These are phyloP conservation scores for Ogataea nakhonphanomensis DNA, from an alignment of 805 yeast genomes.

Conservation along the genomic window DNA sequence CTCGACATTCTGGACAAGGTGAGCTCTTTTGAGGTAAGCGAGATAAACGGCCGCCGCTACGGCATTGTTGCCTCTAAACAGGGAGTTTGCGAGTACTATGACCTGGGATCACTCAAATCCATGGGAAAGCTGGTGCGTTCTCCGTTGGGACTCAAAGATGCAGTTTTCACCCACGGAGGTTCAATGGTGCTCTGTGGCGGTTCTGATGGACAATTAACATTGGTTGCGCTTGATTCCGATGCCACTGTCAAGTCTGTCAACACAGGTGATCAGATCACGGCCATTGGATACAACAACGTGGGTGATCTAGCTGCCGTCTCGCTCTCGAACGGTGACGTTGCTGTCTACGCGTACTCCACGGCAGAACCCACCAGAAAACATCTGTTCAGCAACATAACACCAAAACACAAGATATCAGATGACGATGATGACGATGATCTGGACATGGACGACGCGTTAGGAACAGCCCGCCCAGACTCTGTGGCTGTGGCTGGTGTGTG, in stretches of 20 bases:
- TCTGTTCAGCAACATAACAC: conserved; percentile 40
- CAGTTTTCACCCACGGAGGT: conserved; percentile 58
- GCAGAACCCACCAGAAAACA: conserved; percentile 51
- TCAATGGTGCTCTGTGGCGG: conserved; percentile 60
- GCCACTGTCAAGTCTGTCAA: conserved; percentile 31
- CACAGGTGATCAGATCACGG: conserved; percentile 53
- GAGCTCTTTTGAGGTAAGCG: conserved; percentile 37
- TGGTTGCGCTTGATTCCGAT: conserved; percentile 42
- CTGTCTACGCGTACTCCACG: conserved; percentile 52
- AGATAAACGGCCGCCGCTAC: conserved; percentile 17
- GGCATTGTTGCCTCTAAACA: conserved; percentile 36
- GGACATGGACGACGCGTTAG: conserved; percentile 24
- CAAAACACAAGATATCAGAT: conserved; percentile 31
- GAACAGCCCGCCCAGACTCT: conserved; percentile 6
- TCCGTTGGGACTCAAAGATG: conserved; percentile 47
- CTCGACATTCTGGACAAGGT: conserved; percentile 48
- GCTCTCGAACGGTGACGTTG: conserved; percentile 56
- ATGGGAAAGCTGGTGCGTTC: conserved; percentile 40
- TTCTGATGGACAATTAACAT: conserved; percentile 54
- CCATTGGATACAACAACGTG: conserved; percentile 51
- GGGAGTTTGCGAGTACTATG: conserved; percentile 44
- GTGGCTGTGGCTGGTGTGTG: conserved; percentile 5
- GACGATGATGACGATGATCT: conserved; percentile 40
- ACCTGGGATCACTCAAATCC: conserved; percentile 26
- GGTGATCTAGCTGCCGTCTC: conserved; percentile 58